Base-by-base conservation (phyloP, 306 rosid species). In the Begonia loranthoides region DNA sequence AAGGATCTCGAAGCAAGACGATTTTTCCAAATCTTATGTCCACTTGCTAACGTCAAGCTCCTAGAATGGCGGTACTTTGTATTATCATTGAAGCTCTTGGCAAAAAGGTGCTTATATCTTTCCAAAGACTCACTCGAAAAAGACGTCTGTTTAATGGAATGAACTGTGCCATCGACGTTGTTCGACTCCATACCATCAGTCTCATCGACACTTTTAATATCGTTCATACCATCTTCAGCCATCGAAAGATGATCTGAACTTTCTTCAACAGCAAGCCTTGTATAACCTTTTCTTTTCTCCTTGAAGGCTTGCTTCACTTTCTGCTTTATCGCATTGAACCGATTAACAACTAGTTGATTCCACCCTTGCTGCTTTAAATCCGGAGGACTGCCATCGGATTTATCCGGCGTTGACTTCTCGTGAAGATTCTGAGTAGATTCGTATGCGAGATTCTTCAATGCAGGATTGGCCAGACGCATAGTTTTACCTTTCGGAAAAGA, bases 271-370 rank as follows among this genome's bases (percentile, higher is more conserved):
- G 72, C 33, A 59, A 68, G 52, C 36, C 61, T 66, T 66, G 54
- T 48, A 45, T 68, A 66, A 56, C 73, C 72, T 67, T 62, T 82
- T 34, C 58, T 84, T 56, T 73, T 64, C 41, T 89, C 97, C 74
- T 66, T 72, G 16, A 86, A 66, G 13, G 73, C 76, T 50, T 70
- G 84, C 65, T 64, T 76, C 64, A 90, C 77, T 79, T 75, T 90
- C 72, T 72, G 87, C 74, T 76, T 86, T 43, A 82, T 72, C 57
- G 65, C 68, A 72, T 74, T 80, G 75, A 90, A 90, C 17, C 81
- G 87, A 46, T 77, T 80, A 49, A 82, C 17, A 48, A 86, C 99
- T 68, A 74, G 39, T 52, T 82, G 87, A 69, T 86, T 90, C 99
- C 99, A 90, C 40, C 95, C 94, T 58, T 58, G 78, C 60, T 74